Evolutionary conservation across 768 basidiomycete genomes (phyloP).

Genomic region (Rhodotorula paludigena): DNA sequence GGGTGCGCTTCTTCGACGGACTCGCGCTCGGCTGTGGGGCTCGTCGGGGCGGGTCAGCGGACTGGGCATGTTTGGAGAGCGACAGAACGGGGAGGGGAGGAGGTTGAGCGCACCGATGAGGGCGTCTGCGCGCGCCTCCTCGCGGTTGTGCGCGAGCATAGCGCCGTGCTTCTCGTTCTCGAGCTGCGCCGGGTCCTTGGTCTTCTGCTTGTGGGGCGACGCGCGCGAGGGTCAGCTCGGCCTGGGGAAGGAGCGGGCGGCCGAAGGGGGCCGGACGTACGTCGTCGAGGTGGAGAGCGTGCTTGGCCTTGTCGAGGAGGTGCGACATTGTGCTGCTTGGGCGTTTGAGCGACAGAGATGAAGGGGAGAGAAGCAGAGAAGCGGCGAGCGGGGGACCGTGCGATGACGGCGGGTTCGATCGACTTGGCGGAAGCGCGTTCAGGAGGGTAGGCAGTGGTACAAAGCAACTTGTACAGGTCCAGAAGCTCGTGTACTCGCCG

Average conservation of each 20-base stretch:
- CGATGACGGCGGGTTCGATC: no score
- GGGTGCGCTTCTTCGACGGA: slow-evolving; percentile 13
- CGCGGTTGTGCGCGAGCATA: not conserved
- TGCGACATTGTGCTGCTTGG: not conserved
- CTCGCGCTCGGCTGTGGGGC: slow-evolving; percentile 9
- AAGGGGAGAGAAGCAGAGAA: no score
- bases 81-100: not conserved
- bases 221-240: no score
- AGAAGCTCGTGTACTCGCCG: no score
- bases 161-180: slow-evolving; percentile 4
- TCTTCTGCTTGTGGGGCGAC: not conserved
- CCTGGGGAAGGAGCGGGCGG: not conserved
- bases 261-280: not conserved
- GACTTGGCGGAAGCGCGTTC: no score
- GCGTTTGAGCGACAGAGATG: no score
- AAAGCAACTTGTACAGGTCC: no score
- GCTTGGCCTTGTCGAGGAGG: slow-evolving; percentile 14
- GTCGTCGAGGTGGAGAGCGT: slow-evolving; percentile 18
- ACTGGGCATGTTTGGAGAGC: not conserved
- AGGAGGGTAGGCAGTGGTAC: no score
- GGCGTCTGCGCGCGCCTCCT: slow-evolving; percentile 16
- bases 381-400: no score
- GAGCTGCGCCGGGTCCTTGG: slow-evolving; percentile 7
- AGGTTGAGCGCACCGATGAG: slow-evolving; percentile 12
- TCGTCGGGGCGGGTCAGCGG: not conserved